Conservation (phyloP, 2,329 filamentous ascomycete species). For the Talaromyces sp. region DNA sequence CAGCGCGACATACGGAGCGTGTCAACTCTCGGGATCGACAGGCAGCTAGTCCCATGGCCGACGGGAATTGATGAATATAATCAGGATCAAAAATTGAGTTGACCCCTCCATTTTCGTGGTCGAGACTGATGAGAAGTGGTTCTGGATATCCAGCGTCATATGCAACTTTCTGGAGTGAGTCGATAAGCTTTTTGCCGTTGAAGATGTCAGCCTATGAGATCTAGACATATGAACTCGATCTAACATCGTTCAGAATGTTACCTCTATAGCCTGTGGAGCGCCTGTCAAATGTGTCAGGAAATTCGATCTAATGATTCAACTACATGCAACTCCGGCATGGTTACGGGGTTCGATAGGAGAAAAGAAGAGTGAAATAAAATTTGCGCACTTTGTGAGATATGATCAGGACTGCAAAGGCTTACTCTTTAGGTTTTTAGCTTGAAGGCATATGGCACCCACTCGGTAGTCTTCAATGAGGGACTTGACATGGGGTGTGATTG, state of each 20-base stretch:
- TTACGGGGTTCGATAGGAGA: neutral
- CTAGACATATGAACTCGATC: neutral
- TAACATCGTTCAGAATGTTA: neutral
- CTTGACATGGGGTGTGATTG: constrained; percentile 15
- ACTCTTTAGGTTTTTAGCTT: constrained; percentile 16
- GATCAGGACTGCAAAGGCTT: neutral
- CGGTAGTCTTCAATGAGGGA: constrained; percentile 14
- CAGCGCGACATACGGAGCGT: constrained; percentile 9
- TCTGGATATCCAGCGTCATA: constrained; percentile 12
- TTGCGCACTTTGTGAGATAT: neutral
- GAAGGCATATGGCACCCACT: constrained; percentile 12
- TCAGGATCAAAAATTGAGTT: constrained; percentile 16
- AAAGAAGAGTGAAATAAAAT: neutral
- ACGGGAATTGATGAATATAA: constrained; percentile 15
- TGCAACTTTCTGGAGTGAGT: constrained; percentile 15
- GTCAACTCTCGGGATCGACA: constrained; percentile 13
- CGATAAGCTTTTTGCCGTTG: constrained; percentile 7
- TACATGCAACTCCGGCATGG: neutral
- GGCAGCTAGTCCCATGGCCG: constrained; percentile 16
- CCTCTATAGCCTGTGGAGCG: constrained; percentile 16
- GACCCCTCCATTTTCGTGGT: constrained; percentile 17
- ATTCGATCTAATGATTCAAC: neutral
- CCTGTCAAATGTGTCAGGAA: neutral
- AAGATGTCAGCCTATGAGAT: neutral
- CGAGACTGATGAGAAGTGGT: constrained; percentile 15